Percentiles rank a stretch among this genome's conserved stretches.
These are phyloP conservation scores for Camillea tinctor DNA, from an alignment of 2,329 filamentous ascomycete species.

Conservation along the genomic window DNA sequence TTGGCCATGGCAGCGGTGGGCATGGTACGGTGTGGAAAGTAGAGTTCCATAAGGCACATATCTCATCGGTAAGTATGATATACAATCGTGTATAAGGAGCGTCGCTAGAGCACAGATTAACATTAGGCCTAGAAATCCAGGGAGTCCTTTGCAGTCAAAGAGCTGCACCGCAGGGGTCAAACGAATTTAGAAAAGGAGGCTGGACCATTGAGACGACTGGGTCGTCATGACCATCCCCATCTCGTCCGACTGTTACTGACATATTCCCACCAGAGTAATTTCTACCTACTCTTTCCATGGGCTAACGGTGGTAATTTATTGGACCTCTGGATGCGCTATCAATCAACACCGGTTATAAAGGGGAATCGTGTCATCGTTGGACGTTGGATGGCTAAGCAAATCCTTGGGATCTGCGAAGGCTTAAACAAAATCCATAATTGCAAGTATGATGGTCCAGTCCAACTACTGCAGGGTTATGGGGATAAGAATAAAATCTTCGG, in stretches of 20 bases:
- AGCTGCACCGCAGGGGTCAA: constrained; percentile 7
- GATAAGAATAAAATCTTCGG: constrained; percentile 7
- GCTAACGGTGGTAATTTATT: constrained; percentile 9
- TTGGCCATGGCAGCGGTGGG: constrained; percentile 1
- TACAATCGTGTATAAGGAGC: not conserved
- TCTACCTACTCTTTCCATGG: constrained; percentile 16
- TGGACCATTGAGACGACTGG: constrained; percentile 9
- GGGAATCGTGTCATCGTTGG: not conserved
- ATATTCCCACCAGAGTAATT: constrained; percentile 9
- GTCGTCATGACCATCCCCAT: constrained; percentile 5
- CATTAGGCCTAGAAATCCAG: not conserved
- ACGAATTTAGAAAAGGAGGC: constrained; percentile 9
- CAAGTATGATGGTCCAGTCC: not conserved
- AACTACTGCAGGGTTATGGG: not conserved
- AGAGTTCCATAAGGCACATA: not conserved
- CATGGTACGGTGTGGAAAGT: constrained; percentile 9
- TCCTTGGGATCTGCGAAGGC: constrained; percentile 10
- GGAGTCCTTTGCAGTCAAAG: constrained; percentile 13
- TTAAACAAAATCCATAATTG: constrained; percentile 14
- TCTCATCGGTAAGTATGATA: constrained; percentile 3
- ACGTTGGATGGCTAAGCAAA: constrained; percentile 15
- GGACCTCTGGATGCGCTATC: constrained; percentile 13
- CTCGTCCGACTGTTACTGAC: constrained; percentile 14
- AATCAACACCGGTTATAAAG: not conserved
- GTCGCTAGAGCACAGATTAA: not conserved